phyloP scores from a whole-genome alignment of 148 eudicot species.

The Oxyria digyna region DNA sequence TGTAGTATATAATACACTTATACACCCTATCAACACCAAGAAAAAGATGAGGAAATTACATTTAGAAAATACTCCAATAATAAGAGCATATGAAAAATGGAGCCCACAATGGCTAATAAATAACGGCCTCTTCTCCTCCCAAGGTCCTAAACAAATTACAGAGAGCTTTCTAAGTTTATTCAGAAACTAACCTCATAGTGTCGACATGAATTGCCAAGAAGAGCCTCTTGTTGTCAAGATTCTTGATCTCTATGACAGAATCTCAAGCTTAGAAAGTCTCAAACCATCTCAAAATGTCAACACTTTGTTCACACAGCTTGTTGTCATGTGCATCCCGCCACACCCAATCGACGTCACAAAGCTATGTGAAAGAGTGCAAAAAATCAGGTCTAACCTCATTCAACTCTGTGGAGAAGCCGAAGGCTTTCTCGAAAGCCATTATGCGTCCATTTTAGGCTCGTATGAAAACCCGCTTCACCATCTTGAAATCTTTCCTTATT shows the following conservation, averaged over 20 bases:
- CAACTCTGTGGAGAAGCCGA: constrained; percentile 74
- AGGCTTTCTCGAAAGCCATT: constrained; percentile 66
- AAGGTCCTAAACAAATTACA: constrained; percentile 17
- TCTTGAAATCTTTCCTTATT: constrained; percentile 67
- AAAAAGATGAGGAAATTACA: too few relatives aligned
- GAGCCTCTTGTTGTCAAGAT: constrained; percentile 28
- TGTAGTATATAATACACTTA: neutral
- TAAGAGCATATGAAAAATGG: constrained; percentile 13
- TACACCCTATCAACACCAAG: too few relatives aligned
- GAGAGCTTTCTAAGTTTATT: constrained; percentile 1
- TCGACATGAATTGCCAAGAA: constrained; percentile 30
- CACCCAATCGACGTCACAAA: constrained; percentile 53
- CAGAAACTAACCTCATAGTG: constrained; percentile 19
- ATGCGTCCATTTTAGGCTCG: constrained; percentile 41
- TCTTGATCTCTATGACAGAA: constrained; percentile 22
- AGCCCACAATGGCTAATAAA: constrained; percentile 27
- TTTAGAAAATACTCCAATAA: too few relatives aligned
- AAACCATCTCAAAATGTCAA: constrained; percentile 34
- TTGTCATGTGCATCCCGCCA: constrained; percentile 64
- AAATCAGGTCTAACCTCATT: constrained; percentile 58
- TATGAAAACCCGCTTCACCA: constrained; percentile 53
- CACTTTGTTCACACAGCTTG: constrained; percentile 42
- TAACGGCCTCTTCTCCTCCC: constrained; percentile 17
- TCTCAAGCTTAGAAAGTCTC: constrained; percentile 23
- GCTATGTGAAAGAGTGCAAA: constrained; percentile 37